These are phyloP conservation scores for Myxozyma monticola DNA, from an alignment of 805 yeast genomes.

Conservation along the genomic window DNA sequence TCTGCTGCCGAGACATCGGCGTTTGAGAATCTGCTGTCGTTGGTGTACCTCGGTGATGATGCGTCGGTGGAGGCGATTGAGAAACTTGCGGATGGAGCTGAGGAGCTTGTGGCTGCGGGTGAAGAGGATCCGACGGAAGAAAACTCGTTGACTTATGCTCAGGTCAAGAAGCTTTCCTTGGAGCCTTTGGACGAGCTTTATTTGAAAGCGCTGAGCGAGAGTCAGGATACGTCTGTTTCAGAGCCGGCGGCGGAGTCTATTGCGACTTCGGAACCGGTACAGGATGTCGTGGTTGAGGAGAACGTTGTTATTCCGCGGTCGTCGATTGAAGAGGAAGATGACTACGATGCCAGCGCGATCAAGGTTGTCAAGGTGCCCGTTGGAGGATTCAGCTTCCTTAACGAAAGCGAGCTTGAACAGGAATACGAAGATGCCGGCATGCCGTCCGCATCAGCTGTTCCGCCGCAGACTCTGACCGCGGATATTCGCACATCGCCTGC, in stretches of 20 bases:
- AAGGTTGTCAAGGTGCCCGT: constrained; percentile 18
- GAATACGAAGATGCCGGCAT: no score
- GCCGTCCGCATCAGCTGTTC: not conserved
- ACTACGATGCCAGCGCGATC: constrained; percentile 10
- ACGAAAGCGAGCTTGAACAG: constrained; percentile 29
- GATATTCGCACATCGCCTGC: no score
- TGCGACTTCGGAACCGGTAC: not conserved
- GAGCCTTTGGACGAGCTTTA: constrained; percentile 17
- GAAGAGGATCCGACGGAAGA: constrained; percentile 23
- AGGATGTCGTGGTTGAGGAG: constrained; percentile 5
- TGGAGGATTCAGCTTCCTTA: constrained; percentile 28
- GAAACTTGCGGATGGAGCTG: constrained; percentile 35
- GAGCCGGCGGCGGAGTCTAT: not conserved
- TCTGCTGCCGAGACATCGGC: constrained; percentile 32
- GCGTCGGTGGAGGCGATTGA: constrained; percentile 37
- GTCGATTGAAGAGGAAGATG: constrained; percentile 8
- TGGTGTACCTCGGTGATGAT: constrained; percentile 39
- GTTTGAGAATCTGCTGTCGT: constrained; percentile 36
- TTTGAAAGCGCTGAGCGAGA: constrained; percentile 3
- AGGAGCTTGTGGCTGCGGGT: constrained; percentile 32
- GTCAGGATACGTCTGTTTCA: not conserved
- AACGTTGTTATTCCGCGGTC: no score
- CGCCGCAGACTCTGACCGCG: constrained; percentile 8
- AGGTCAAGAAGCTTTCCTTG: constrained; percentile 15
- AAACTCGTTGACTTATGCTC: constrained; percentile 12